Evolutionary conservation across 495 filamentous ascomycete species (phyloP).

Genomic region (Astrothelium macrocarpum): DNA sequence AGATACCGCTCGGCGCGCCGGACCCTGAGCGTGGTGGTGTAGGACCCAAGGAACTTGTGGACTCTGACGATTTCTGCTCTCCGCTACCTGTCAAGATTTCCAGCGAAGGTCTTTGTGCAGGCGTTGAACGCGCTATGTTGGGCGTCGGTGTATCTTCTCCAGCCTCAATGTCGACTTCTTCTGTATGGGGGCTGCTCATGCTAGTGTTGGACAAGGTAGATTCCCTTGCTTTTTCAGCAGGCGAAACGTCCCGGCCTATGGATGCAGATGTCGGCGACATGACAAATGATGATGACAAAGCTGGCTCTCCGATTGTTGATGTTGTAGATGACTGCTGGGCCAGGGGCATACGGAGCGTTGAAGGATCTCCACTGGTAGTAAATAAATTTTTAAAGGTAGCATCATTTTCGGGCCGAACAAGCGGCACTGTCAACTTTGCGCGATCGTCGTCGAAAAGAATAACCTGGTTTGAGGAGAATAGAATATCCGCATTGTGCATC

Average conservation of each 20-base stretch:
- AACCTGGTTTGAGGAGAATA: conserved; percentile 85
- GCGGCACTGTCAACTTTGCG: conserved; percentile 81
- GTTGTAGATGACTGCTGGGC: not conserved
- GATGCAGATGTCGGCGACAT: not conserved
- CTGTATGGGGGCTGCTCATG: not conserved
- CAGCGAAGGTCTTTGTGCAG: not conserved
- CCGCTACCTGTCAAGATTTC: not conserved
- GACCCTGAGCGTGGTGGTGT: conserved; percentile 22
- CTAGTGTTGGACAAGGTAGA: not conserved
- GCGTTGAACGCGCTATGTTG: not conserved
- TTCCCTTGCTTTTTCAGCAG: not conserved
- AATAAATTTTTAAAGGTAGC: conserved; percentile 63
- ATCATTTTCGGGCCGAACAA: conserved; percentile 89
- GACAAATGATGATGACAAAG: not conserved
- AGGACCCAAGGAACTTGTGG: conserved; percentile 18
- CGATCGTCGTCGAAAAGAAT: conserved; percentile 77
- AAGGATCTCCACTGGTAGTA: conserved; percentile 40
- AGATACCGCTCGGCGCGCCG: conserved; percentile 30
- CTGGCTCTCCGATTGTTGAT: not conserved
- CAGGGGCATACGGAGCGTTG: not conserved
- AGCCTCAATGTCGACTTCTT: not conserved
- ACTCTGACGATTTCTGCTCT: not conserved
- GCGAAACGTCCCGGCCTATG: not conserved
- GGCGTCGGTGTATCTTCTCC: not conserved
- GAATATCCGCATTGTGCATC: conserved; percentile 77